phyloP scores from a whole-genome alignment of 2,329 filamentous ascomycete species.

The Simplicillium aogashimaense region DNA sequence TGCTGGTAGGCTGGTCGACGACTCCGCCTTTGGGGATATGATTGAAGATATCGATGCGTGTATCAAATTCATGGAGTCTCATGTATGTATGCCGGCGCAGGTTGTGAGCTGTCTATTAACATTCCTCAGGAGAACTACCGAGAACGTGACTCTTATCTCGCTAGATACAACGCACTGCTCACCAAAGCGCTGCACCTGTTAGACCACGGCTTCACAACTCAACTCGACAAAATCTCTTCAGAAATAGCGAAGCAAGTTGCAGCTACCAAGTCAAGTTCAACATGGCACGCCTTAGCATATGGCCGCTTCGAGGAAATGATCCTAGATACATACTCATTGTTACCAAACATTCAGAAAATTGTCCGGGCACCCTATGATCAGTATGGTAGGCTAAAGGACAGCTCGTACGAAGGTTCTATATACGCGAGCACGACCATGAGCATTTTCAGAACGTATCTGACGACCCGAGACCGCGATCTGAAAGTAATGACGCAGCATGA shows the following conservation, averaged over 20 bases:
- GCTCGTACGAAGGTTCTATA: conserved; percentile 35
- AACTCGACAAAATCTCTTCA: conserved; percentile 40
- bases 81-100: conserved; percentile 43
- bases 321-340: conserved; percentile 42
- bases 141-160: conserved; percentile 79
- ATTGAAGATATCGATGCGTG: conserved; percentile 80
- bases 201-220: conserved; percentile 44
- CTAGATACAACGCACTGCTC: conserved; percentile 75
- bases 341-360: conserved; percentile 45
- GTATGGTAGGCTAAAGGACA: conserved; percentile 33
- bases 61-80: conserved; percentile 81
- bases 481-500: conserved; percentile 43
- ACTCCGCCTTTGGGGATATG: conserved; percentile 80
- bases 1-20: conserved; percentile 75
- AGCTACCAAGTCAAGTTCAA: conserved; percentile 47
- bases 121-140: conserved; percentile 60
- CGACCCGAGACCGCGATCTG: conserved; percentile 42
- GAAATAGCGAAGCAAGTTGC: conserved; percentile 46
- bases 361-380: conserved; percentile 41
- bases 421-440: conserved; percentile 44
- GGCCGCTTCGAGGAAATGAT: conserved; percentile 51
- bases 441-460: conserved; percentile 43
- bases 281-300: conserved; percentile 49
- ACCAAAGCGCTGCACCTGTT: conserved; percentile 54
- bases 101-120: conserved; percentile 7